phyloP scores from a whole-genome alignment of 2,329 filamentous ascomycete genomes.

The Talaromyces sp. region DNA sequence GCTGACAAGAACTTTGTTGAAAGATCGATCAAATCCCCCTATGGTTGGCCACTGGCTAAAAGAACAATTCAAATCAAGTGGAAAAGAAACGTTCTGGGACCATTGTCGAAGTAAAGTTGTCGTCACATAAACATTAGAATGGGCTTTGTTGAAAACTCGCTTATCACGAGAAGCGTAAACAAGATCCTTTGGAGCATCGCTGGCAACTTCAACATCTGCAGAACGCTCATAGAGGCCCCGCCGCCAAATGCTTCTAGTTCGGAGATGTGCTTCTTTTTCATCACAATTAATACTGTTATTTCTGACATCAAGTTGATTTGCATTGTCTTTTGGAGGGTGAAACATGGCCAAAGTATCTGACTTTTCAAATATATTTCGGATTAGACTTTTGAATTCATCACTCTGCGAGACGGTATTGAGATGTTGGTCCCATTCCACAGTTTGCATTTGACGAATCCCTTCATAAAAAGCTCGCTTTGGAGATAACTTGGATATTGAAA shows the following conservation, averaged over 20 bases:
- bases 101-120: not conserved
- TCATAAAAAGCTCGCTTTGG: constrained; percentile 38
- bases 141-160: not conserved
- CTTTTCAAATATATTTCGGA: not conserved
- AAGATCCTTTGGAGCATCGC: not conserved
- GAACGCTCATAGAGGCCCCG: not conserved
- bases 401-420: constrained; percentile 38
- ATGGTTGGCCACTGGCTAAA: constrained; percentile 31
- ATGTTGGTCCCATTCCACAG: constrained; percentile 34
- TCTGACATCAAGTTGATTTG: not conserved
- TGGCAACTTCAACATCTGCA: no score
- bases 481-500: constrained; percentile 27
- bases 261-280: not conserved
- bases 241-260: not conserved
- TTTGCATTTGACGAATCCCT: constrained; percentile 24
- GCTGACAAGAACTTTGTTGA: constrained; percentile 27
- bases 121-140: not conserved
- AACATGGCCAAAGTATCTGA: not conserved
- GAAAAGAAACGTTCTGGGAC: not conserved
- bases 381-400: constrained; percentile 20
- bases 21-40: constrained; percentile 31
- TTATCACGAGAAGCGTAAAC: not conserved
- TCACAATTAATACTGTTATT: not conserved
- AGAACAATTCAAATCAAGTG: constrained; percentile 16
- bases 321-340: not conserved